Percentiles rank a stretch among this genome's conserved stretches.
Evolutionary conservation across 495 filamentous ascomycete genomes (phyloP).

Genomic region (Xylaria castorea): DNA sequence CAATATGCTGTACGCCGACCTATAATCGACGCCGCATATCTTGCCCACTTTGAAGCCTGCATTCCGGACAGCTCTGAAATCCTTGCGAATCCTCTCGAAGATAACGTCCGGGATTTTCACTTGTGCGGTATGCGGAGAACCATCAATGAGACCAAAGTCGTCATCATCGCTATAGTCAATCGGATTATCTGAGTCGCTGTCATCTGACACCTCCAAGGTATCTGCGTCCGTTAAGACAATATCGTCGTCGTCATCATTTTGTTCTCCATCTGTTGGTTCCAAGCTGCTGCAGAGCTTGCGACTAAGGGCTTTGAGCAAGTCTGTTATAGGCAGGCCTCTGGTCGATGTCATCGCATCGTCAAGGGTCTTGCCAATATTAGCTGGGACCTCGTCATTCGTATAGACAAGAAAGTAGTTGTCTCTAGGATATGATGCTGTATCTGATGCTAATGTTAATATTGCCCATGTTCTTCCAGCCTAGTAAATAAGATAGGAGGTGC

Average conservation of each 20-base stretch:
- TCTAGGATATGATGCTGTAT: constrained; percentile 39
- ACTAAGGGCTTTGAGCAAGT: constrained; percentile 37
- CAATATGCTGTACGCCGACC: constrained; percentile 53
- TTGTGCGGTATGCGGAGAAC: not conserved
- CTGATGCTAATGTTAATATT: constrained; percentile 31
- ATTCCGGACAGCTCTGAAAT: constrained; percentile 65
- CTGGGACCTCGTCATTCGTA: constrained; percentile 45
- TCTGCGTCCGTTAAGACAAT: constrained; percentile 24
- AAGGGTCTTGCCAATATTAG: constrained; percentile 35
- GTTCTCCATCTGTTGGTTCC: not conserved
- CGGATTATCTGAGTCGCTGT: constrained; percentile 33
- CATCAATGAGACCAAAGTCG: constrained; percentile 28
- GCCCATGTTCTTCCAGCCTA: not conserved
- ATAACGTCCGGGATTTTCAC: constrained; percentile 14
- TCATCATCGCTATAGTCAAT: constrained; percentile 39
- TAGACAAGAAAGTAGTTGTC: constrained; percentile 45
- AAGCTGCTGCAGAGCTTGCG: constrained; percentile 32
- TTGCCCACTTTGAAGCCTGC: constrained; percentile 81
- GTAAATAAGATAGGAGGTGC: not conserved
- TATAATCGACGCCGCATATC: constrained; percentile 56
- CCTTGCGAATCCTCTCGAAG: constrained; percentile 58
- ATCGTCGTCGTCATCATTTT: constrained; percentile 41
- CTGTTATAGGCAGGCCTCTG: constrained; percentile 31
- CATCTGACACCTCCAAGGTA: constrained; percentile 41
- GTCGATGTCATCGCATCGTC: constrained; percentile 33